These are phyloP conservation scores for Penicillium sp. DNA, from an alignment of 2,329 filamentous ascomycete species.

Conservation along the genomic window DNA sequence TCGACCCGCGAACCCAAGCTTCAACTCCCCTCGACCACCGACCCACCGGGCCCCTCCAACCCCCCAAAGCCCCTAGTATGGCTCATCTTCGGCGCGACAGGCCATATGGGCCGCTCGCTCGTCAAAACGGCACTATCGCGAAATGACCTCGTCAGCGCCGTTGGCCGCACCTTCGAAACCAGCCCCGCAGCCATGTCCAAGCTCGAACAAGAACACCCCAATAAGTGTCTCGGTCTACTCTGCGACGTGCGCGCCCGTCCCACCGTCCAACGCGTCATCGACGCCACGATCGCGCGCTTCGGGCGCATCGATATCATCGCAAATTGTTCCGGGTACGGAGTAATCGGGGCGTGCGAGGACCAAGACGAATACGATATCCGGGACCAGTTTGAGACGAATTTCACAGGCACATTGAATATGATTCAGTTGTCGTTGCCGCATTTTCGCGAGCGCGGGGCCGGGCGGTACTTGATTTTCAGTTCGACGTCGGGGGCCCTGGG, in stretches of 20 bases:
- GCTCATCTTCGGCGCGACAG: conserved; percentile 96
- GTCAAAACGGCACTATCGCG: conserved; percentile 72
- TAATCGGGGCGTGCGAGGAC: conserved; percentile 92
- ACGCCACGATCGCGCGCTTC: conserved; percentile 63
- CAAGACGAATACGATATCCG: conserved; percentile 91
- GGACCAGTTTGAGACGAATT: conserved; percentile 96
- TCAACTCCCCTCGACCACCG: conserved; percentile 71
- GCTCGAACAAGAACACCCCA: conserved; percentile 59
- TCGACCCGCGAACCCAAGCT: conserved; percentile 42
- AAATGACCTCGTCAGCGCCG: conserved; percentile 74
- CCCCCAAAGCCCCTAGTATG: conserved; percentile 71
- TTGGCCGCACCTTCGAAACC: conserved; percentile 74
- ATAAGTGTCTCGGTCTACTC: conserved; percentile 62
- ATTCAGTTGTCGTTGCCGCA: conserved; percentile 80
- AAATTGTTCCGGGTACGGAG: conserved; percentile 90
- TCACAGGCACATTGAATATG: conserved; percentile 89
- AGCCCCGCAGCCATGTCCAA: conserved; percentile 61
- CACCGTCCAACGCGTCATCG: conserved; percentile 64
- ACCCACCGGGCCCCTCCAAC: conserved; percentile 65
- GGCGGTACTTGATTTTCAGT: conserved; percentile 88
- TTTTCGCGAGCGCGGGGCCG: conserved; percentile 65
- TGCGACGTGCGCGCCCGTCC: conserved; percentile 81
- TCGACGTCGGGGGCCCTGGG: conserved; percentile 83
- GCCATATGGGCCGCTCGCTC: conserved; percentile 86
- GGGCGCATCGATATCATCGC: conserved; percentile 78